Base-by-base conservation (phyloP, 106 monocot genomes). In the Apostasia shenzhenica region DNA sequence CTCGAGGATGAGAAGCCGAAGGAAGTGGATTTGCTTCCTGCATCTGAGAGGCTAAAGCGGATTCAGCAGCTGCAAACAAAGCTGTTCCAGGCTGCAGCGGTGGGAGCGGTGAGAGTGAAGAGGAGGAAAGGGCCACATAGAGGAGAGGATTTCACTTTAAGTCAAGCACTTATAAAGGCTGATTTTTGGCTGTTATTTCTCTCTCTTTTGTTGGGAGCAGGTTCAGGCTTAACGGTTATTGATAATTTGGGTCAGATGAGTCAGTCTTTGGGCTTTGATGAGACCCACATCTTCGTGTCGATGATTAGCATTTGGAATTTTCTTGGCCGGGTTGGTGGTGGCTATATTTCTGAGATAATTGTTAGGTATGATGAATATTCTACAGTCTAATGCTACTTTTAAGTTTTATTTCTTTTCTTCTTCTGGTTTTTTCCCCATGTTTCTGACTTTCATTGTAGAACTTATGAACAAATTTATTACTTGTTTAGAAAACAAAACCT, bases 231-330 rank as follows among this genome's bases (percentile, higher is more conserved):
- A 55, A 94, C 94, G 0, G 85, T 94, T 6, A 94, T 94, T 47
- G 94, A 94, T 66, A 94, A 94, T 66, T 57, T 94, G 45, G 94
- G 94, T 26, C 94, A 94, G 72, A 90, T 94, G 82, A 87, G 84
- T 51, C 75, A 86, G 49, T 90, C 94, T 55, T 70, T 90, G 76
- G 84, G 89, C 52, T 94, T 90, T 66, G 72, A 80, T 2, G 84
- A 89, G 7, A 39, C 84, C 45, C 89, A 89, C 55, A 80, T 93
- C 61, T 93, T 86, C 50, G 93, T 93, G 1, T 93, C 89, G 45
- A 80, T 89, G 93, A 86, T 83, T 68, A 93, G 93, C 73, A 89
- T 93, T 13, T 93, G 93, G 93, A 93, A 93, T 51, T 93, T 93
- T 65, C 84, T 93, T 10, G 93, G 93, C 6, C 90, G 94, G 7